Percentiles rank a stretch among this genome's conserved stretches.
Conservation (phyloP, 495 filamentous ascomycete genomes). For the Aspergillus funiculosus region DNA sequence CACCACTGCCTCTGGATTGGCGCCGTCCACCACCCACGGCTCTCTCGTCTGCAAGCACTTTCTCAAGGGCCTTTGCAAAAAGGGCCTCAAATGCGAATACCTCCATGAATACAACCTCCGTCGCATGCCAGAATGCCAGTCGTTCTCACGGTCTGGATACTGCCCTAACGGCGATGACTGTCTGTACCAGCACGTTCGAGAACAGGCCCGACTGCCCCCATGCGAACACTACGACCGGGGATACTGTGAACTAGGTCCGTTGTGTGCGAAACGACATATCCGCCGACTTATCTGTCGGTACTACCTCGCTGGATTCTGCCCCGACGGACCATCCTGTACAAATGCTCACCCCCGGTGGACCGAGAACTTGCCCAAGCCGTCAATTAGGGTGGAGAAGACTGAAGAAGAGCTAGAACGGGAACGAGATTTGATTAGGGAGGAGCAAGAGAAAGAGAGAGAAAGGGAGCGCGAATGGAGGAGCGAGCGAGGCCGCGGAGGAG, state of each 20-base stretch:
- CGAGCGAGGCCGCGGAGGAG: constrained; percentile 43
- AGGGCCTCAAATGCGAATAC: constrained; percentile 91
- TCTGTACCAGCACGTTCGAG: constrained; percentile 89
- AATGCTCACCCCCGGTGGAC: constrained; percentile 79
- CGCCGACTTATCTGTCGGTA: constrained; percentile 67
- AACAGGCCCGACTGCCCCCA: constrained; percentile 68
- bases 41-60: constrained; percentile 97
- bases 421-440: constrained; percentile 50
- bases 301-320: constrained; percentile 93
- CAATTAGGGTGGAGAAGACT: constrained; percentile 54
- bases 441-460: constrained; percentile 47
- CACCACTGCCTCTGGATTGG: constrained; percentile 50
- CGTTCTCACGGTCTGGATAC: constrained; percentile 81
- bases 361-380: constrained; percentile 65
- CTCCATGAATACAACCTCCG: constrained; percentile 97
- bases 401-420: constrained; percentile 57
- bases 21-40: constrained; percentile 47
- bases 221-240: constrained; percentile 95
- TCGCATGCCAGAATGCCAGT: constrained; percentile 95
- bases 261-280: constrained; percentile 82
- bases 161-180: constrained; percentile 97
- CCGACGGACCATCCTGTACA: constrained; percentile 70
- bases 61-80: constrained; percentile 94
- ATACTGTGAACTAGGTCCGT: constrained; percentile 84
- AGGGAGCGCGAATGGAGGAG: constrained; percentile 48